Evolutionary conservation across 176 grass and related monocot species (phyloP).

Genomic region (Puya raimondii): DNA sequence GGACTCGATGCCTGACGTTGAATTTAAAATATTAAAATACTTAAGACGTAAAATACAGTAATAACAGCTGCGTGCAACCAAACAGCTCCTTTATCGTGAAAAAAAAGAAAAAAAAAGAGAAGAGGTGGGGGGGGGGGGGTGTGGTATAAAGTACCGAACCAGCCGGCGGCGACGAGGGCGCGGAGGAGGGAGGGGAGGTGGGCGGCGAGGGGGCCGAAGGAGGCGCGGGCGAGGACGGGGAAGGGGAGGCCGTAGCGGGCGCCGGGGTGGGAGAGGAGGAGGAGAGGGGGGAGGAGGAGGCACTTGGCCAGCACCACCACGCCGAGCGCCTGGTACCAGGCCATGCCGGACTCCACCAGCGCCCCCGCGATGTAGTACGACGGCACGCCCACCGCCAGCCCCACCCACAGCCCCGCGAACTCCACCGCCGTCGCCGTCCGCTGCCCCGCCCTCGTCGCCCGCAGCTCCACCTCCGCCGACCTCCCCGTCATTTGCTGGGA

Average conservation of each 20-base stretch:
- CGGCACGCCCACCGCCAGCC: constrained; percentile 17
- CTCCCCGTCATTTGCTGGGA: too few relatives aligned
- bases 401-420: constrained; percentile 25
- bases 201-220: constrained; percentile 24
- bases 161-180: constrained; percentile 37
- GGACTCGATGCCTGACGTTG: constrained; percentile 15
- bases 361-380: constrained; percentile 18
- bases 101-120: too few relatives aligned
- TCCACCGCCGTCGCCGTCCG: constrained; percentile 22
- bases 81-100: too few relatives aligned
- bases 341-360: constrained; percentile 25
- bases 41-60: too few relatives aligned
- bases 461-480: too few relatives aligned
- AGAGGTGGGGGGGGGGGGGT: too few relatives aligned
- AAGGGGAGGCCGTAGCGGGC: constrained; percentile 26
- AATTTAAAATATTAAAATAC: too few relatives aligned
- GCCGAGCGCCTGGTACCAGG: constrained; percentile 27
- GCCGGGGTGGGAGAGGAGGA: constrained; percentile 15
- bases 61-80: too few relatives aligned
- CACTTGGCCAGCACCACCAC: constrained; percentile 9
- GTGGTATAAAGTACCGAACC: constrained; percentile 2
- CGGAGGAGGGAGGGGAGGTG: constrained; percentile 23
- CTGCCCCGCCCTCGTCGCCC: not conserved
- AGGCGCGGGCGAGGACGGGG: constrained; percentile 18
- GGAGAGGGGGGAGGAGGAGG: constrained; percentile 27